Evolutionary conservation across 1,139 yeast genomes (phyloP).

Genomic region (Lodderomyces pseudojiufengensis): DNA sequence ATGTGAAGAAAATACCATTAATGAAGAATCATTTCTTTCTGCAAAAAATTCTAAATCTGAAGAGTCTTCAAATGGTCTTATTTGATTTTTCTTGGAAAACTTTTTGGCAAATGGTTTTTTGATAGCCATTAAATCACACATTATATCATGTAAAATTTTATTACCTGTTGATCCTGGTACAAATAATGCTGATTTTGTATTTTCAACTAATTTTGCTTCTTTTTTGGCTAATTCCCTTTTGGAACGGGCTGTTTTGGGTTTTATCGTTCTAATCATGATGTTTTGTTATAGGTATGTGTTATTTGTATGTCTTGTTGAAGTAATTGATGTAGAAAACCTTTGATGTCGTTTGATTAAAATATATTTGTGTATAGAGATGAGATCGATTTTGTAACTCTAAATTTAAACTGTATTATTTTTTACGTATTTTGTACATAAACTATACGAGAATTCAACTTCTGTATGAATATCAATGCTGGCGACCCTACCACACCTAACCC

Average conservation of each 20-base stretch:
- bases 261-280: constrained; percentile 61
- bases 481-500: too few species aligned
- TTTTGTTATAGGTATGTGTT: background rate
- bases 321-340: too few species aligned
- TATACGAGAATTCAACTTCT: too few species aligned
- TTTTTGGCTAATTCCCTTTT: constrained; percentile 89
- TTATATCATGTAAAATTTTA: constrained; percentile 79
- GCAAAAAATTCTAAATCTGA: constrained; percentile 82
- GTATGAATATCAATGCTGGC: too few species aligned
- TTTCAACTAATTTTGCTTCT: constrained; percentile 86
- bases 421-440: too few species aligned
- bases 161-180: constrained; percentile 86
- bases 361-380: background rate
- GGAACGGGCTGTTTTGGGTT: constrained; percentile 92
- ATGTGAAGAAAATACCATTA: constrained; percentile 75
- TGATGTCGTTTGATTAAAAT: too few species aligned
- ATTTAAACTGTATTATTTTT: too few species aligned
- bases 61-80: constrained; percentile 94
- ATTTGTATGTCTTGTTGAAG: background rate
- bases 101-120: constrained; percentile 91
- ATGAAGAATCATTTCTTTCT: constrained; percentile 88
- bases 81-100: constrained; percentile 81
- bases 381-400: background rate
- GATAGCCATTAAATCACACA: constrained; percentile 84
- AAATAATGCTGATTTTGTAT: constrained; percentile 84